Evolutionary conservation across 108 stramenopile genomes (phyloP), one percentile per base, ranked within the genome.

Genomic region (Cyclotella cryptica): DNA sequence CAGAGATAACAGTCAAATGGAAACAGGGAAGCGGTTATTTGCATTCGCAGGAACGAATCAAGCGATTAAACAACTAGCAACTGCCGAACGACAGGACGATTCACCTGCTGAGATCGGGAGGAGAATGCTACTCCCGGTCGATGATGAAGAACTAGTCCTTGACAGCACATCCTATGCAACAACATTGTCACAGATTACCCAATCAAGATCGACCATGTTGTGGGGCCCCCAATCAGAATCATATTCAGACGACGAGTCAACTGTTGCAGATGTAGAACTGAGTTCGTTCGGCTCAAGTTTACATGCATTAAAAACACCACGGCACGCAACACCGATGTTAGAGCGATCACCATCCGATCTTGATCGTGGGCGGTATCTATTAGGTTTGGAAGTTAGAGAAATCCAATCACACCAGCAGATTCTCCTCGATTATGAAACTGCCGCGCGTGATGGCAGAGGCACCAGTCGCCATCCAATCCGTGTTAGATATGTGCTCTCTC

Each of bases 311-410:
- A 59, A 43, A 13, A 51, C 35, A 13, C 4, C 61, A 74, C 3
- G n/a, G 19, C 65, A 54, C 60, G 46, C 59, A 57, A 5, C 53
- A 62, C 67, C 68, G 10, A 35, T 54, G 14, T 19, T 61, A 28
- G 40, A 66, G 39, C 58, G 69, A 43, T 60, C 73, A 14, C 43
- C 69, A 46, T 53, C 80, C 28, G 80, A 80, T 57, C 80, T 80
- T 35, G 80, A 80, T 51, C 67, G 61, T 12, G 80, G 80, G 42
- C 19, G 80, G 45, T 69, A 74, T n/a, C 61, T 80, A 17, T 72
- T 80, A n/a, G 80, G 80, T 5, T 63, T 80, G 53, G 73, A 74
- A 70, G 69, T 80, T 43, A 49, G 80, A 65, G 73, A 80, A 10
- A 52, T 80, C 6, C 67, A 57, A 63, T 44, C 73, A 13, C 80